A percentile compares a stretch with the other conserved stretches of the same genome.
These are phyloP conservation scores for Graphiopsis chlorocephala DNA, from an alignment of 2,329 filamentous ascomycete genomes.

Conservation along the genomic window DNA sequence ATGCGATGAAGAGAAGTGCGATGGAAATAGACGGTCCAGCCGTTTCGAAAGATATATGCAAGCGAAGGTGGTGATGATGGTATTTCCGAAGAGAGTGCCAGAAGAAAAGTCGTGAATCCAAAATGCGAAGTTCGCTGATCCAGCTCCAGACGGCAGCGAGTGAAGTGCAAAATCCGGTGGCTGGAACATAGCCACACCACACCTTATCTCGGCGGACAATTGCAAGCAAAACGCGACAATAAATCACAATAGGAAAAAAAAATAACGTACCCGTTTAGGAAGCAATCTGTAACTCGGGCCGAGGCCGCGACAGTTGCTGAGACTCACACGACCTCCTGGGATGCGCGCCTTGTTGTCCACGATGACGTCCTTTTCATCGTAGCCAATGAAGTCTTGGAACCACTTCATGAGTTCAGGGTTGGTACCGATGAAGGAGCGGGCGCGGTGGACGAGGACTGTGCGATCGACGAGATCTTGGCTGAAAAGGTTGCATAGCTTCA, in stretches of 20 bases:
- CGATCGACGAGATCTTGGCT: constrained; percentile 89
- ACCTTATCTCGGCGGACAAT: not conserved
- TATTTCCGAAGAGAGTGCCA: not conserved
- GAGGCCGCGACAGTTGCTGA: constrained; percentile 93
- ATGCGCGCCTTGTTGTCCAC: constrained; percentile 75
- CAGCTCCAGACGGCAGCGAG: not conserved
- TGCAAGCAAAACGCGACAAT: not conserved
- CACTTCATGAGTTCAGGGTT: constrained; percentile 85
- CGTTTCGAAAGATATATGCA: not conserved
- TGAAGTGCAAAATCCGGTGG: not conserved
- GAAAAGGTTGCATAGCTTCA: constrained; percentile 95
- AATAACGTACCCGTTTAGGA: constrained; percentile 65
- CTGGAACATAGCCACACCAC: constrained; percentile 2
- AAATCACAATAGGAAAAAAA: constrained; percentile 1
- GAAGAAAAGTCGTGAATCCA: not conserved
- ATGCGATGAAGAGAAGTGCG: not conserved
- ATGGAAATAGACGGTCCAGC: not conserved
- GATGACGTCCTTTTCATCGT: constrained; percentile 71
- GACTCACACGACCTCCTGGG: constrained; percentile 77
- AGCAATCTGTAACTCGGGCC: constrained; percentile 93
- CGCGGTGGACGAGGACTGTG: constrained; percentile 76
- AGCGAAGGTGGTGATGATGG: not conserved
- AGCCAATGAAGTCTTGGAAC: constrained; percentile 81
- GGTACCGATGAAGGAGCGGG: constrained; percentile 78
- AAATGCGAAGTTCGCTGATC: not conserved